phyloP scores from a whole-genome alignment of 164 flowering plant species.

The Buxus sempervirens region DNA sequence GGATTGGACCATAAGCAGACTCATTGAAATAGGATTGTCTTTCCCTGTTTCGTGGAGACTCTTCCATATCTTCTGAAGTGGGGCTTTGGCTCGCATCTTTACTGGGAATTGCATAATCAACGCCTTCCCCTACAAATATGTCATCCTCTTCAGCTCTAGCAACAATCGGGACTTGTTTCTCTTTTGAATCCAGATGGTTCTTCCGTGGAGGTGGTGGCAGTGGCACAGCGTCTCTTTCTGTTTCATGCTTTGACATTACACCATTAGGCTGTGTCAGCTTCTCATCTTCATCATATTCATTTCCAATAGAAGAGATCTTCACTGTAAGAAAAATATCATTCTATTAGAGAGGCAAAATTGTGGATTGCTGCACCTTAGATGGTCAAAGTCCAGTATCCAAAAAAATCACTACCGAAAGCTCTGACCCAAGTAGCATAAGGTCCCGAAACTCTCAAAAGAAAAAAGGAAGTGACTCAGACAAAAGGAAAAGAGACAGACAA shows the following conservation, averaged over 20 bases:
- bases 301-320: slow-evolving; percentile 41
- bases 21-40: slow-evolving; percentile 61
- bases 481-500: no score
- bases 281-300: slow-evolving; percentile 59
- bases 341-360: background rate
- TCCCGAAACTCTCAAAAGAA: no score
- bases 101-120: slow-evolving; percentile 66
- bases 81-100: slow-evolving; percentile 83
- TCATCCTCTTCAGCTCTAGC: slow-evolving; percentile 78
- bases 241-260: slow-evolving; percentile 35
- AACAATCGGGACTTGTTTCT: slow-evolving; percentile 49
- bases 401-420: no score
- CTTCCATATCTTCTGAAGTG: slow-evolving; percentile 91
- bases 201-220: slow-evolving; percentile 67
- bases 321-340: slow-evolving; percentile 36
- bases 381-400: no score
- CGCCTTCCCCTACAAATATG: slow-evolving; percentile 90
- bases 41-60: slow-evolving; percentile 84
- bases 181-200: slow-evolving; percentile 40
- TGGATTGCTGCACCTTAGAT: no score
- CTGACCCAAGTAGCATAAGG: no score
- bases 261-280: slow-evolving; percentile 46
- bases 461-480: no score
- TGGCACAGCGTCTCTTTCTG: slow-evolving; percentile 45
- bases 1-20: slow-evolving; percentile 88